Conservation (phyloP, 2,329 filamentous ascomycete species). For the Cryphonectria radicalis region DNA sequence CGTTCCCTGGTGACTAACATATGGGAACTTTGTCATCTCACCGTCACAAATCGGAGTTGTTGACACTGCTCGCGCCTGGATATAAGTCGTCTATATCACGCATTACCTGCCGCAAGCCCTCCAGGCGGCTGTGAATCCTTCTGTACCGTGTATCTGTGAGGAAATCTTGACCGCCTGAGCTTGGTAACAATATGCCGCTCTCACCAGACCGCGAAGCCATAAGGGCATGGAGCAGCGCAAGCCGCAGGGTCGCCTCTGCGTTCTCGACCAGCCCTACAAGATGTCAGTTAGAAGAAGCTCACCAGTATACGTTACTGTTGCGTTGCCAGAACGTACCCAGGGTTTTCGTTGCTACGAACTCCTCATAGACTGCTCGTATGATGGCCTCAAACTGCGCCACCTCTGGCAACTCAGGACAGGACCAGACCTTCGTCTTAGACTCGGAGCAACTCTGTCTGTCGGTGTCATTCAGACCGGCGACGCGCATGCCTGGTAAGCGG, state of each 20-base stretch:
- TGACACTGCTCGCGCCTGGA: too few relatives aligned
- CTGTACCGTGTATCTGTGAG: background rate
- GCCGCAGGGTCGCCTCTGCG: background rate
- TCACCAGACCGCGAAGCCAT: background rate
- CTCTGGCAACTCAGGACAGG: background rate
- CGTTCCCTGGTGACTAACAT: too few relatives aligned
- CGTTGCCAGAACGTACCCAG: background rate
- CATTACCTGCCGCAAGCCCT: background rate
- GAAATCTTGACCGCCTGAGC: background rate
- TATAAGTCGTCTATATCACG: background rate
- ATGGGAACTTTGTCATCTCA: too few relatives aligned
- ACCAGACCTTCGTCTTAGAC: background rate
- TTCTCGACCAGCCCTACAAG: background rate
- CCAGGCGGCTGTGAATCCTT: background rate
- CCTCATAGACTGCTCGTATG: background rate
- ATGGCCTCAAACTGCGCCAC: background rate
- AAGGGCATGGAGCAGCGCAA: background rate
- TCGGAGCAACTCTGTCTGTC: background rate
- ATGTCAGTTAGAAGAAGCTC: background rate
- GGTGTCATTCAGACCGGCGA: background rate
- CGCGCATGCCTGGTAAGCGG: background rate
- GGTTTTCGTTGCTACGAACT: background rate
- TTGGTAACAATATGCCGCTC: background rate
- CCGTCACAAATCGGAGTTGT: too few relatives aligned
- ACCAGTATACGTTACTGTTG: background rate